Evolutionary conservation across 257 asterid genomes (phyloP), one percentile per base, ranked within the genome.

Genomic region (Solanum pimpinellifolium): DNA sequence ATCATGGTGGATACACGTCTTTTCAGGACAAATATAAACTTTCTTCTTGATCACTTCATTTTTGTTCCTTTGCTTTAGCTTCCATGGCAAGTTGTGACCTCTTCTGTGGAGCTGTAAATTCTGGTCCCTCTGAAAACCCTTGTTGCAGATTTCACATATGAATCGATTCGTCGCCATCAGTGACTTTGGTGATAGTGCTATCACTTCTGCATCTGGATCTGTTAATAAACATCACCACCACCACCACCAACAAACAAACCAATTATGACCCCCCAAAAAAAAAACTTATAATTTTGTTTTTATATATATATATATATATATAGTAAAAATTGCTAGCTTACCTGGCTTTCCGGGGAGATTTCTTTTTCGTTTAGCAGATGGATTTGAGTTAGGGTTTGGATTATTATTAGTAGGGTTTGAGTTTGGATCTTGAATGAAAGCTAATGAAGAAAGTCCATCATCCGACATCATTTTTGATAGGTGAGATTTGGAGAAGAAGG

Each of bases 401-500:
- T 47, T 80, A 29, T 29, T 49, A 80, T 29, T 49, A 80, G 37
- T 42, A 76, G 83, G 83, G 83, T 76, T 76, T 23, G 83, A 76
- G 56, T 85, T 84, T 15, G 91, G 97, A 93, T 93, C 99, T 91
- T 93, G 98, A 81, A 81, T 81, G 85, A 97, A 90, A 83, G 60
- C 59, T 76, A 76, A n/a, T 3, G 83, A 76, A 31, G 96, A 89
- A 68, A 94, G 91, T n/a, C 94, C 98, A 39, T 94, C 97, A 85
- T 91, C 95, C n/a, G 99, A 94, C 94, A 94, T 92, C 97, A 95
- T 95, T 89, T 87, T 93, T n/a, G 9, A 59, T 18, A 35, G 25
- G 16, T 52, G 60, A 44, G 46, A 33, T 49, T 77, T 31, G 70
- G 56, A 73, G 73, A 68, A 31, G 42, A 42, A 39, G 78, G 18